Evolutionary conservation across 306 rosid species (phyloP).

Genomic region (Castanopsis chinensis): DNA sequence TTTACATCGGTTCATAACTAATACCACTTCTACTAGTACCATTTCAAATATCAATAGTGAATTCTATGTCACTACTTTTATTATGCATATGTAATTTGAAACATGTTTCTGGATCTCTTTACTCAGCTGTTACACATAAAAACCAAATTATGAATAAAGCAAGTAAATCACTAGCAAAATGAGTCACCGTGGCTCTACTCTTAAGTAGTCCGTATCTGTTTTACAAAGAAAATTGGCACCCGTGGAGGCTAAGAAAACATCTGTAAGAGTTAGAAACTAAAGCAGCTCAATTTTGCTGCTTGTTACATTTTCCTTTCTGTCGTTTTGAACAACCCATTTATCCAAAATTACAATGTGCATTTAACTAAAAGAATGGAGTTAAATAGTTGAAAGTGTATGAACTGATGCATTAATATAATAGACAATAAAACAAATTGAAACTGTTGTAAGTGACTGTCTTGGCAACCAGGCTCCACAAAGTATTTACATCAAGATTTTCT

Average conservation of each 20-base stretch:
- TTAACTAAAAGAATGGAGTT: neutral
- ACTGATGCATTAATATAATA: neutral
- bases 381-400: neutral
- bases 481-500: neutral
- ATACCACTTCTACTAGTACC: too few relatives aligned
- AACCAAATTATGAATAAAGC: neutral
- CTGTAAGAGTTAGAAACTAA: neutral
- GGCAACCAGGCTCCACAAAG: neutral
- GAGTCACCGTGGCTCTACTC: neutral
- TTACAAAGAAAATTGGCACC: neutral
- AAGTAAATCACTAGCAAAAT: neutral
- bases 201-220: neutral
- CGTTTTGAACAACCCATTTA: neutral
- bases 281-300: neutral
- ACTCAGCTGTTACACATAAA: neutral
- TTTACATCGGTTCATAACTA: too few relatives aligned
- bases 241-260: neutral
- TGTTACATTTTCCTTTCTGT: neutral
- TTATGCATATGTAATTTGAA: too few relatives aligned
- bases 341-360: neutral
- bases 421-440: neutral
- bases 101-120: neutral
- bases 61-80: too few relatives aligned
- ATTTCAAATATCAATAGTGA: too few relatives aligned
- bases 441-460: neutral